A percentile compares a stretch with the other conserved stretches of the same genome.
phyloP scores from a whole-genome alignment of 805 yeast genomes.

The Wickerhamomyces hampshirensis region DNA sequence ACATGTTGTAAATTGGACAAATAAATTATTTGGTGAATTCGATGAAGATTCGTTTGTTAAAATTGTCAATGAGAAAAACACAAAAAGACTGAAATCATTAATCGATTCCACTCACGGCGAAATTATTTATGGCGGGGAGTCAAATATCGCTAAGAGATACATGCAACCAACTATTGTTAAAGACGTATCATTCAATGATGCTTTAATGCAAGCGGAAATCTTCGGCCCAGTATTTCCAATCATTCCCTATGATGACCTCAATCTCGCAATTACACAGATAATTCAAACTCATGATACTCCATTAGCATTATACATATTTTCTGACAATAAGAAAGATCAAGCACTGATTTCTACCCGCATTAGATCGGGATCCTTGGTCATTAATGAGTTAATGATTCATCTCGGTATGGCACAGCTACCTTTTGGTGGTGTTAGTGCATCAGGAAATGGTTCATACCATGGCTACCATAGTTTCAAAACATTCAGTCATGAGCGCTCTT shows the following conservation, averaged over 20 bases:
- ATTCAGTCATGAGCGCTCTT: slow-evolving; percentile 74
- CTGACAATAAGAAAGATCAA: slow-evolving; percentile 41
- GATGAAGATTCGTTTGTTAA: slow-evolving; percentile 41
- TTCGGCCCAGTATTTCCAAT: slow-evolving; percentile 88
- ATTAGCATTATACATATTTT: slow-evolving; percentile 71
- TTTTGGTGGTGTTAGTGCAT: slow-evolving; percentile 86
- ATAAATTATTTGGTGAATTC: slow-evolving; percentile 42
- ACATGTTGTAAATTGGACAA: slow-evolving; percentile 33
- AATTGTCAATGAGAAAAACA: slow-evolving; percentile 53
- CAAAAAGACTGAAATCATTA: slow-evolving; percentile 37
- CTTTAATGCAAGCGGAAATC: slow-evolving; percentile 68
- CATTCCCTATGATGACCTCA: slow-evolving; percentile 44
- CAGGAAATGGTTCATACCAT: slow-evolving; percentile 83
- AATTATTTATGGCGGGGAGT: slow-evolving; percentile 30
- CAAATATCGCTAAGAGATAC: slow-evolving; percentile 36
- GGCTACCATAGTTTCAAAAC: slow-evolving; percentile 60
- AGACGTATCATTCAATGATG: slow-evolving; percentile 59
- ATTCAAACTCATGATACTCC: slow-evolving; percentile 62
- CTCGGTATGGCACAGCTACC: slow-evolving; percentile 67
- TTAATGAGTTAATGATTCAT: slow-evolving; percentile 71
- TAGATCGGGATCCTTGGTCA: slow-evolving; percentile 46
- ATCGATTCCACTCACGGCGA: slow-evolving; percentile 48
- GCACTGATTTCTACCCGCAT: slow-evolving; percentile 44
- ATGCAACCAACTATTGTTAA: slow-evolving; percentile 73
- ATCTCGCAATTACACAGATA: slow-evolving; percentile 39